Percentiles rank a stretch among this genome's conserved stretches.
Evolutionary conservation across 2,329 filamentous ascomycete genomes (phyloP).

Genomic region (Cladophialophora immunda): DNA sequence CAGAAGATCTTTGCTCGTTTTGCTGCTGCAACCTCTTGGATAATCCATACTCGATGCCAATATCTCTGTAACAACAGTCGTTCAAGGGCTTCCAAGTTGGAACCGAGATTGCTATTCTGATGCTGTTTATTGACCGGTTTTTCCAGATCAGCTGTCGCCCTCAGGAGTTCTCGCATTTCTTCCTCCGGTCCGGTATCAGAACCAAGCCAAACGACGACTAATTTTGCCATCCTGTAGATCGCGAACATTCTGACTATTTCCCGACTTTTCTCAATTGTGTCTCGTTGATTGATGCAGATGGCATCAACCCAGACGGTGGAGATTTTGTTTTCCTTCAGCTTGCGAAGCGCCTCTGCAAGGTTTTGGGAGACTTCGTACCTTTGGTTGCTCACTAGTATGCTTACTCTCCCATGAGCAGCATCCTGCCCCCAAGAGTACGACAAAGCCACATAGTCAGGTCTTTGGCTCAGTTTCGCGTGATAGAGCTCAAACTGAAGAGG

Average conservation of each 20-base stretch:
- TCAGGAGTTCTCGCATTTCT: constrained; percentile 24
- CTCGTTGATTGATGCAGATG: constrained; percentile 33
- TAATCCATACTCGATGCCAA: constrained; percentile 41
- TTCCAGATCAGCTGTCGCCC: constrained; percentile 13
- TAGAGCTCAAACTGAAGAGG: constrained; percentile 21
- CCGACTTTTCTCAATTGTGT: constrained; percentile 27
- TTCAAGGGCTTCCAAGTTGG: constrained; percentile 21
- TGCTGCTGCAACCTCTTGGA: constrained; percentile 39
- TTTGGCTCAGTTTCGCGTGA: constrained; percentile 28
- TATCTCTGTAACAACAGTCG: constrained; percentile 37
- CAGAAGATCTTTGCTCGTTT: constrained; percentile 25
- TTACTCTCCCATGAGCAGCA: neutral
- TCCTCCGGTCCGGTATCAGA: constrained; percentile 24
- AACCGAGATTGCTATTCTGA: neutral
- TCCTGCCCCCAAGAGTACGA: constrained; percentile 35
- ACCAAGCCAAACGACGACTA: constrained; percentile 41
- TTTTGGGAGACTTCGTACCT: constrained; percentile 22
- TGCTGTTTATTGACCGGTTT: constrained; percentile 12
- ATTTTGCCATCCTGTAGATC: constrained; percentile 34
- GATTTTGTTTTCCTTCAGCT: constrained; percentile 19
- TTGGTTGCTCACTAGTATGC: constrained; percentile 25
- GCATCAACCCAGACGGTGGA: constrained; percentile 33
- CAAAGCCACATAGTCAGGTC: constrained; percentile 31
- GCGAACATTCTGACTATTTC: constrained; percentile 33
- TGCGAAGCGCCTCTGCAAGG: constrained; percentile 26